Evolutionary conservation across 805 yeast species (phyloP).

Genomic region (Barnettozyma sp.): DNA sequence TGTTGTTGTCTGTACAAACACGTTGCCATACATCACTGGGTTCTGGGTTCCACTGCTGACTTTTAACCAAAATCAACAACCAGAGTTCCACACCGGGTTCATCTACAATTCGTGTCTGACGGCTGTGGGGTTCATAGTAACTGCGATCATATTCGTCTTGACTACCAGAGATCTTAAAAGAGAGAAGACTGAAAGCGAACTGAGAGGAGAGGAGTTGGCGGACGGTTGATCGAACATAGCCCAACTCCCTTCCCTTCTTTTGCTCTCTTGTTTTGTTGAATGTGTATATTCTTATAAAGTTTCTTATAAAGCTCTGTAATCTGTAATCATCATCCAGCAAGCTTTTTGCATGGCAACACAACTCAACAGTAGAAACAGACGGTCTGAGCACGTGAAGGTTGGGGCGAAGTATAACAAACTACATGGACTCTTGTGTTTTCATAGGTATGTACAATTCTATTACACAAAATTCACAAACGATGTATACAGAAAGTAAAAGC

Average conservation of each 20-base stretch:
- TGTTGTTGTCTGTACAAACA: slow-evolving; percentile 35
- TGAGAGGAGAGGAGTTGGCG: slow-evolving; percentile 2
- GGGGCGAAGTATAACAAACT: too few species aligned
- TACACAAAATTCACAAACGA: slow-evolving; percentile 3
- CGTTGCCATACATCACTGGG: slow-evolving; percentile 35
- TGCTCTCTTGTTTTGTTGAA: too few species aligned
- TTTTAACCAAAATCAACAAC: slow-evolving; percentile 33
- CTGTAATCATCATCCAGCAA: too few species aligned
- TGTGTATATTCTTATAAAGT: too few species aligned
- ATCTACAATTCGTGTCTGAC: slow-evolving; percentile 31
- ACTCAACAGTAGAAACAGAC: too few species aligned
- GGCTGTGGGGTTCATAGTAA: slow-evolving; percentile 28
- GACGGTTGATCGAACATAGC: slow-evolving; percentile 3
- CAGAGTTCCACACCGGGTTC: slow-evolving; percentile 33
- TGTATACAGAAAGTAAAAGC: slow-evolving; percentile 4
- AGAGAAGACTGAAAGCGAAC: background rate
- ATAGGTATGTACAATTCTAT: slow-evolving; percentile 2
- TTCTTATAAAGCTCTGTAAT: too few species aligned
- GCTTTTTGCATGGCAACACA: too few species aligned
- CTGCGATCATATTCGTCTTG: slow-evolving; percentile 22
- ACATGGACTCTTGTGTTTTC: too few species aligned
- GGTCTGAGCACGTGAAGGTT: too few species aligned
- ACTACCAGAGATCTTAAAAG: slow-evolving; percentile 19
- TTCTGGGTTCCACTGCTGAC: slow-evolving; percentile 37
- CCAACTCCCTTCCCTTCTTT: too few species aligned